Conservation (phyloP, 2,329 filamentous ascomycete species). For the Sporothrix luriei region DNA sequence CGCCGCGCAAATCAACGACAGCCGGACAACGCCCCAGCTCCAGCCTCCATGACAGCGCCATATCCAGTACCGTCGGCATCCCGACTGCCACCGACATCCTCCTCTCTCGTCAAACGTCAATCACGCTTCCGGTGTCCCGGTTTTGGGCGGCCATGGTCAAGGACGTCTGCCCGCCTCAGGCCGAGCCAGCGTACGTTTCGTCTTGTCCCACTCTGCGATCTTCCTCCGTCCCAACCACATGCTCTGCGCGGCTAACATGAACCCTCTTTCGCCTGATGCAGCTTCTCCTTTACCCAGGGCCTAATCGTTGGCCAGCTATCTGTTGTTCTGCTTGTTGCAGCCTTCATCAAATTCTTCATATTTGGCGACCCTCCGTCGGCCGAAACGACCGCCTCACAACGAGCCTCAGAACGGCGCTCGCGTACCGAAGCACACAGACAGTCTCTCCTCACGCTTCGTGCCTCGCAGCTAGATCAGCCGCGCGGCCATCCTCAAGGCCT, state of each 20-base stretch:
- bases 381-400: constrained; percentile 74
- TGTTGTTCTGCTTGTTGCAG: constrained; percentile 84
- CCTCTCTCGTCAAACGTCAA: not conserved
- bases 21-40: not conserved
- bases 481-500: constrained; percentile 39
- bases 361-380: constrained; percentile 90
- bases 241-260: constrained; percentile 15
- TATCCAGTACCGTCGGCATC: constrained; percentile 27
- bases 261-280: constrained; percentile 42
- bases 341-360: constrained; percentile 99
- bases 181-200: constrained; percentile 52
- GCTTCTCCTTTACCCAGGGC: constrained; percentile 89
- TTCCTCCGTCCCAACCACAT: not conserved
- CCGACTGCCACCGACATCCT: constrained; percentile 4
- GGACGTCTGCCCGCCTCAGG: constrained; percentile 48
- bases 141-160: constrained; percentile 44
- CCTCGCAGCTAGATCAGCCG: constrained; percentile 42
- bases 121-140: not conserved
- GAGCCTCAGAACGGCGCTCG: constrained; percentile 73
- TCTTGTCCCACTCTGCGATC: not conserved
- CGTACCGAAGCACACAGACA: constrained; percentile 75
- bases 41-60: constrained; percentile 28
- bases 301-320: constrained; percentile 92
- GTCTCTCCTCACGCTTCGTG: constrained; percentile 66
- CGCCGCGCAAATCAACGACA: constrained; percentile 4